phyloP scores from a whole-genome alignment of 768 basidiomycete species.

The Rhizopogon salebrosus region DNA sequence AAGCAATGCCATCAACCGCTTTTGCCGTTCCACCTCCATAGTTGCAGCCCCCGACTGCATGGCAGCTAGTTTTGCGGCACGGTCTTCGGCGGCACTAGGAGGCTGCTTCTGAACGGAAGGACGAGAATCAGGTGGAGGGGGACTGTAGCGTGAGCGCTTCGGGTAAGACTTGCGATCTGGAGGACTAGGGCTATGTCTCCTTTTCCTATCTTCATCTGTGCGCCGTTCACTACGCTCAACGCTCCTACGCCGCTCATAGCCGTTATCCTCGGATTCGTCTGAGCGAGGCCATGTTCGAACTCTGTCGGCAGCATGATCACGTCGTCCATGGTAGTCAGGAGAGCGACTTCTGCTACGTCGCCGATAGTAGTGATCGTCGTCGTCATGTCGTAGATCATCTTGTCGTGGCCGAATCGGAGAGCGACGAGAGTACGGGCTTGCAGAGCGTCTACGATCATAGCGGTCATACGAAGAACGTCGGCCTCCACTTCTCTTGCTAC shows the following conservation, averaged over 20 bases:
- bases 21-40: conserved; percentile 65
- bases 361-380: conserved; percentile 16
- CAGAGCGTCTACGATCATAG: conserved; percentile 30
- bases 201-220: conserved; percentile 32
- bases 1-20: conserved; percentile 61
- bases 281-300: conserved; percentile 44
- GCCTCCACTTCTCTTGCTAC: conserved; percentile 12
- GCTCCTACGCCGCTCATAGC: conserved; percentile 23
- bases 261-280: conserved; percentile 46
- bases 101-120: conserved; percentile 9
- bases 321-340: conserved; percentile 17
- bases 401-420: conserved; percentile 31
- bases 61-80: conserved; percentile 83
- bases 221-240: conserved; percentile 16
- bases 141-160: conserved; percentile 51
- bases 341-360: conserved; percentile 25
- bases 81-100: conserved; percentile 39
- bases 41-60: conserved; percentile 76
- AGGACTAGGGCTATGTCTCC: conserved; percentile 33
- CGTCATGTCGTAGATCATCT: conserved; percentile 11
- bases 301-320: conserved; percentile 11
- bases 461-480: conserved; percentile 28
- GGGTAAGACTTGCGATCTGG: conserved; percentile 12
- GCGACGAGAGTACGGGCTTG: conserved; percentile 40
- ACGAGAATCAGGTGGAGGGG: conserved; percentile 21